Evolutionary conservation across 768 basidiomycete species (phyloP), one percentile per base, ranked within the genome.

Genomic region (Tricholoma terreum): DNA sequence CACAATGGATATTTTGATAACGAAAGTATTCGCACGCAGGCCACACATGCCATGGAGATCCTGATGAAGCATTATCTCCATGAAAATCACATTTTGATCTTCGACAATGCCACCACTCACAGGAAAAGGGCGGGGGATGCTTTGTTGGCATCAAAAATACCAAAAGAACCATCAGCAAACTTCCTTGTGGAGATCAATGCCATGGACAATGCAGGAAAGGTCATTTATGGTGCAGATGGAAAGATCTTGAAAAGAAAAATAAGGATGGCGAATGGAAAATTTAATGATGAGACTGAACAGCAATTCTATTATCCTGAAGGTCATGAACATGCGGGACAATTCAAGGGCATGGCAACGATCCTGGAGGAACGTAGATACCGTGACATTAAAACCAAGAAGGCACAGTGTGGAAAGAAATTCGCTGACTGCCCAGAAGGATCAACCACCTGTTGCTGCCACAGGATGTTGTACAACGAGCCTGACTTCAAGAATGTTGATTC

Each of bases 91-190:
- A 42, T 52, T 24, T 34, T 59, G 15, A 12, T 56, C 21, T 73
- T 66, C 54, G 67, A 73, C 48, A 72, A 73, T 54, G 69, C 66
- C 1, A 64, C 62, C 5, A 69, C 62, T 30, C 71, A 73, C 52
- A 24, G 24, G 4, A 72, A 71, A 57, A 61, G 48, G 14, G n/a
- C 58, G 8, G 53, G 30, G 19, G 22, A 24, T 50, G 46, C 58
- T 8, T 24, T 33, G 0, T 59, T 48, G 21, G 48, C 58, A 3
- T 14, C 14, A 3, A 30, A 50, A 4, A 60, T 60, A 56, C 36
- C 52, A 31, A 60, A 60, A 12, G 27, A 21, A 1, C 45, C 52
- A 1, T 57, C 19, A 15, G n/a, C 10, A 12, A 42, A 14, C 3
- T 56, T 50, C 12, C n/a, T 15, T 38, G 43, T 27, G 0, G 49